Evolutionary conservation across 495 filamentous ascomycete species (phyloP).

Genomic region (Penicillium diatomitis): DNA sequence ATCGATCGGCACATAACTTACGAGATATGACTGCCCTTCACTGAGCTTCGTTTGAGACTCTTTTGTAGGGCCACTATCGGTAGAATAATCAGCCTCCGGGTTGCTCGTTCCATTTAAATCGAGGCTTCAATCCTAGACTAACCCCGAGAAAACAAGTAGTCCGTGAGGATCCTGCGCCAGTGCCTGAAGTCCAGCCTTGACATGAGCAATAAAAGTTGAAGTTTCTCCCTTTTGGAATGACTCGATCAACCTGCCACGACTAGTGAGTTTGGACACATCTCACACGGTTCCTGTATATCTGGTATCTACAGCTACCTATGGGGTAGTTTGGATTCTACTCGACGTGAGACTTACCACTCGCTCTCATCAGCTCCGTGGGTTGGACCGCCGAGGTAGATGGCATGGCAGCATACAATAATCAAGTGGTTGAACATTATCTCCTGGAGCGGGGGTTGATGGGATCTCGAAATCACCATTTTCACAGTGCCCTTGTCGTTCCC

Average conservation of each 20-base stretch:
- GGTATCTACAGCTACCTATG: no score
- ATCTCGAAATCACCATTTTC: no score
- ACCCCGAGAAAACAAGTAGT: constrained; percentile 66
- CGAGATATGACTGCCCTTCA: constrained; percentile 62
- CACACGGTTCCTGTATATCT: background rate
- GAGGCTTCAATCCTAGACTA: constrained; percentile 6
- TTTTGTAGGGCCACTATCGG: constrained; percentile 54
- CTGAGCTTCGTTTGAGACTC: constrained; percentile 36
- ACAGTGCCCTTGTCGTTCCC: no score
- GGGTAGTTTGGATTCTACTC: no score
- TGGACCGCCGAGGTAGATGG: constrained; percentile 63
- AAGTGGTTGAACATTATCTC: constrained; percentile 32
- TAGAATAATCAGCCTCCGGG: background rate
- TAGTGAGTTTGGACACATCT: background rate
- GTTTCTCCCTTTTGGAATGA: constrained; percentile 65
- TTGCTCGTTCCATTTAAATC: background rate
- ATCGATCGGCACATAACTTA: constrained; percentile 7
- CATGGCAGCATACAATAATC: constrained; percentile 74
- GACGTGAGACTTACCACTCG: constrained; percentile 49
- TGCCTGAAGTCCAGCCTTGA: constrained; percentile 48
- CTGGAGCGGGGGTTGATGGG: no score
- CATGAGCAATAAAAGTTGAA: constrained; percentile 62
- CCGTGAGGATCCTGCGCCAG: constrained; percentile 28
- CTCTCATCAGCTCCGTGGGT: constrained; percentile 45
- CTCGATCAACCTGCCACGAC: constrained; percentile 41